Conservation (phyloP, 257 asterid genomes). For the Dorcoceras hygrometricum region DNA sequence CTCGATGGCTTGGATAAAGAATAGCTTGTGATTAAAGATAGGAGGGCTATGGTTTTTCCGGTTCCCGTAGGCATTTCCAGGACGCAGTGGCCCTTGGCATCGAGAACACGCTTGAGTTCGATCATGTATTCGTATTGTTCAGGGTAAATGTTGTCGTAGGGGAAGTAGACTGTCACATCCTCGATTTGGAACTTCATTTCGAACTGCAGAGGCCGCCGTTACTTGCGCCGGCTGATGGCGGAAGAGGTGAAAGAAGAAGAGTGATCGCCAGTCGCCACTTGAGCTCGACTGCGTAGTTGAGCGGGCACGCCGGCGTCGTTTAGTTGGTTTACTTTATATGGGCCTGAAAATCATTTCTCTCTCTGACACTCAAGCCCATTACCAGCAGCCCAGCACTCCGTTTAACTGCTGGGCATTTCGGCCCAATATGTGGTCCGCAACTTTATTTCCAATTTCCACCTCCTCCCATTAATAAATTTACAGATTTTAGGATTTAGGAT, state of each 20-base stretch:
- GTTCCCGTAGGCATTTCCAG: constrained; percentile 99
- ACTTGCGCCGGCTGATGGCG: constrained; percentile 8
- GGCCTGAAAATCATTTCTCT: too few species aligned
- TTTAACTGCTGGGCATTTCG: too few species aligned
- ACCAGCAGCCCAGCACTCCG: too few species aligned
- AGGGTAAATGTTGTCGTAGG: constrained; percentile 91
- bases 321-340: too few species aligned
- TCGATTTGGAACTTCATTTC: constrained; percentile 87
- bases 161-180: constrained; percentile 88
- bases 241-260: neutral
- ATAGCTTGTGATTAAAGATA: constrained; percentile 88
- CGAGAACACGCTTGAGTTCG: constrained; percentile 90
- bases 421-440: too few species aligned
- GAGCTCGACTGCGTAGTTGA: too few species aligned
- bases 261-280: too few species aligned
- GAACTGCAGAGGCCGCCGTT: constrained; percentile 22
- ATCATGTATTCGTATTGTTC: constrained; percentile 92
- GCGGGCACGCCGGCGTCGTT: too few species aligned
- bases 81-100: constrained; percentile 90
- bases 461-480: too few species aligned
- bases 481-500: too few species aligned
- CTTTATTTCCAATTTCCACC: too few species aligned
- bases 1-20: constrained; percentile 66
- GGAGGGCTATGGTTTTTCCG: constrained; percentile 87
- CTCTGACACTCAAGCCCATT: too few species aligned